phyloP scores from a whole-genome alignment of 116 monocot species.

The Posidonia oceanica region DNA sequence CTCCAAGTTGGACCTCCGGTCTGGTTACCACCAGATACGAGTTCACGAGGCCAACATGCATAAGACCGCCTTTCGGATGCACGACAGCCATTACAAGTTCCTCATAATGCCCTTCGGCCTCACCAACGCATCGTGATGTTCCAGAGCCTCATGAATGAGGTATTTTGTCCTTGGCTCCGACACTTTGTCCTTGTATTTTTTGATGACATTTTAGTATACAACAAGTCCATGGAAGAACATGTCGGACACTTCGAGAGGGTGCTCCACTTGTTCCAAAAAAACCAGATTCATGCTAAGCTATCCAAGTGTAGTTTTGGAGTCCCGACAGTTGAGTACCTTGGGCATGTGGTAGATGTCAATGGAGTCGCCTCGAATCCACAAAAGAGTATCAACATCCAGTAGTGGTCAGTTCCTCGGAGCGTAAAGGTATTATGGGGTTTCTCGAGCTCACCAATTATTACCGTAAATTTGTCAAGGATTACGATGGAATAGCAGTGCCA shows the following conservation, averaged over 20 bases:
- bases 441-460: background rate
- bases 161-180: background rate
- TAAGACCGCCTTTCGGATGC: background rate
- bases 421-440: background rate
- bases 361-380: background rate
- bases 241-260: background rate
- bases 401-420: background rate
- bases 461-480: background rate
- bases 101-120: slow-evolving; percentile 3
- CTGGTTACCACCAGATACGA: background rate
- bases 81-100: slow-evolving; percentile 2
- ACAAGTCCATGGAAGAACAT: background rate
- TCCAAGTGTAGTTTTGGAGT: background rate
- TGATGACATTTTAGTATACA: background rate
- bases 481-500: background rate
- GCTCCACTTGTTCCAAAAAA: background rate
- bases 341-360: background rate
- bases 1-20: slow-evolving; percentile 3
- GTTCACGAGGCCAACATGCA: background rate
- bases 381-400: background rate
- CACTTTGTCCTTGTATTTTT: slow-evolving; percentile 5
- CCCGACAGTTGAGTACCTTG: background rate
- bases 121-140: slow-evolving; percentile 5
- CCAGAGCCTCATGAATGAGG: slow-evolving; percentile 1
- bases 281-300: background rate